phyloP scores from a whole-genome alignment of 495 filamentous ascomycete genomes.

The Arthonia radiata region DNA sequence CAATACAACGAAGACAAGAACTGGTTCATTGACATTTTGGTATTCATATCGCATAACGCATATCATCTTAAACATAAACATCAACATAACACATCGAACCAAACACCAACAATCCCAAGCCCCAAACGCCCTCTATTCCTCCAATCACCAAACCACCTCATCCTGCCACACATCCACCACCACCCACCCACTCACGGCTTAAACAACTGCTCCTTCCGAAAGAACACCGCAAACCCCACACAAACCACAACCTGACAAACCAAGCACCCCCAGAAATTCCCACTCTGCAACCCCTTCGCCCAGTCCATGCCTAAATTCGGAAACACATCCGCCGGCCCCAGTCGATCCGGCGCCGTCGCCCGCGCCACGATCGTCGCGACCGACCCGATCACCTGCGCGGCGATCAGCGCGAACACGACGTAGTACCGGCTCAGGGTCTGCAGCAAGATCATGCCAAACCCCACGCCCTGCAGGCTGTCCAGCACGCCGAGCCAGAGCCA shows the following conservation, averaged over 20 bases:
- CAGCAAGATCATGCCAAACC: constrained; percentile 38
- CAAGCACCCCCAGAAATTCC: constrained; percentile 43
- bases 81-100: no score
- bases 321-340: constrained; percentile 38
- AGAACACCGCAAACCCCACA: constrained; percentile 41
- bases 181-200: constrained; percentile 44
- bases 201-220: constrained; percentile 44
- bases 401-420: constrained; percentile 26
- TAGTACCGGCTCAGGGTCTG: constrained; percentile 37
- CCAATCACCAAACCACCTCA: no score
- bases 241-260: constrained; percentile 36
- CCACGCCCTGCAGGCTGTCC: constrained; percentile 34
- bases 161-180: no score
- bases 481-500: constrained; percentile 44
- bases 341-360: constrained; percentile 29
- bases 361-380: constrained; percentile 30
- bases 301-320: constrained; percentile 26
- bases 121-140: no score
- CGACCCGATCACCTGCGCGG: constrained; percentile 29
- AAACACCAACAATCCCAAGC: no score
- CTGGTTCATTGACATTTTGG: no score
- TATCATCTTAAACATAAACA: no score
- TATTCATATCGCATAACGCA: no score
- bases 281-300: constrained; percentile 22
- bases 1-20: no score